These are phyloP conservation scores for Ramularia endophylla DNA, from an alignment of 2,329 filamentous ascomycete species.

Conservation along the genomic window DNA sequence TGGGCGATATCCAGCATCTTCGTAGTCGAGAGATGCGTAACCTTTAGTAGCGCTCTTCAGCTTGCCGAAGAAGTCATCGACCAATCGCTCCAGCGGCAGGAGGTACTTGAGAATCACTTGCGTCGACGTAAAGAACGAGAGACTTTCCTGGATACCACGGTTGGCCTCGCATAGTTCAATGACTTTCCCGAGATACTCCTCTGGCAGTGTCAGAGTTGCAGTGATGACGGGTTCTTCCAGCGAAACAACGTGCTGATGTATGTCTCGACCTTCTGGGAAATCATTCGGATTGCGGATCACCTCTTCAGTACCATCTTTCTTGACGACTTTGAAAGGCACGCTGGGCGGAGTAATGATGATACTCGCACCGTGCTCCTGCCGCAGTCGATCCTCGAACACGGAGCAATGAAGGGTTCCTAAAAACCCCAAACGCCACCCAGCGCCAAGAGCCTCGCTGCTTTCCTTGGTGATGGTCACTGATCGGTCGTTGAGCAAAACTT, in stretches of 20 bases:
- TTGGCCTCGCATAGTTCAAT: constrained; percentile 93
- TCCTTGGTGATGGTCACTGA: constrained; percentile 94
- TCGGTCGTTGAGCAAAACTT: constrained; percentile 89
- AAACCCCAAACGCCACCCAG: constrained; percentile 91
- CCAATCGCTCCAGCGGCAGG: constrained; percentile 78
- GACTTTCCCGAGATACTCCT: constrained; percentile 88
- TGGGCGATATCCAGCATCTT: constrained; percentile 81
- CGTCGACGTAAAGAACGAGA: constrained; percentile 85
- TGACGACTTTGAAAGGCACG: constrained; percentile 83
- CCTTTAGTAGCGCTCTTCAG: constrained; percentile 91
- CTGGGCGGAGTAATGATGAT: constrained; percentile 97
- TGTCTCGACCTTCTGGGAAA: constrained; percentile 69
- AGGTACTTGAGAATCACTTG: constrained; percentile 96
- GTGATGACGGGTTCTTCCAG: constrained; percentile 70
- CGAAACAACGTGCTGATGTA: constrained; percentile 52
- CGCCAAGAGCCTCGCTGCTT: constrained; percentile 85
- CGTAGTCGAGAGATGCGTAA: constrained; percentile 93
- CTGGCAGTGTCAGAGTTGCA: constrained; percentile 82
- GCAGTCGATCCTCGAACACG: constrained; percentile 93
- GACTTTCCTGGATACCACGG: constrained; percentile 76
- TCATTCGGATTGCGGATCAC: constrained; percentile 80
- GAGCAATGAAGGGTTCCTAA: constrained; percentile 96
- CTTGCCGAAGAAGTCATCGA: constrained; percentile 97
- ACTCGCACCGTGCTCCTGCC: constrained; percentile 87
- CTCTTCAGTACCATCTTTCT: constrained; percentile 67